Percentiles rank a stretch among this genome's conserved stretches.
These are phyloP conservation scores for Auricularia cornea DNA, from an alignment of 768 basidiomycete genomes.

Conservation along the genomic window DNA sequence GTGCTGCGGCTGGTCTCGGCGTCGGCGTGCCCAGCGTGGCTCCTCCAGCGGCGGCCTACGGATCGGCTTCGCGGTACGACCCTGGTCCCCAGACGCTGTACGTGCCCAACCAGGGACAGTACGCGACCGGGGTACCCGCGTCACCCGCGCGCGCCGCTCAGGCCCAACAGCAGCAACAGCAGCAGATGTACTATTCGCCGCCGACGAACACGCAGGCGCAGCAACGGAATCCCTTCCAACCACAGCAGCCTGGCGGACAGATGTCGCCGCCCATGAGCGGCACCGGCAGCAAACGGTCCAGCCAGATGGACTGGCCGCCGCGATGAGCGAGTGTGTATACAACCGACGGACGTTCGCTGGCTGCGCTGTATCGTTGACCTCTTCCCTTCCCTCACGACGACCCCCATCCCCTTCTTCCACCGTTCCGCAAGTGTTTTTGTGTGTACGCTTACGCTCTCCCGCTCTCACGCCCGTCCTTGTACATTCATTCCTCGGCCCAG, in stretches of 20 bases:
- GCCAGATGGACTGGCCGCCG: slow-evolving; percentile 1
- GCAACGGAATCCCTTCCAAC: slow-evolving; percentile 31
- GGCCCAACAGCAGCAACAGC: slow-evolving; percentile 9
- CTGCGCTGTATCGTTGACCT: not conserved
- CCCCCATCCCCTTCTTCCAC: not conserved
- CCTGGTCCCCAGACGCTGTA: slow-evolving; percentile 42
- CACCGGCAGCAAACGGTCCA: not conserved
- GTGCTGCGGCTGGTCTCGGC: slow-evolving; percentile 51
- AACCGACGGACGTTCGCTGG: not conserved
- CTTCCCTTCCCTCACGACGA: not conserved
- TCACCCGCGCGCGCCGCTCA: slow-evolving; percentile 18
- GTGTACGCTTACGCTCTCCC: not conserved
- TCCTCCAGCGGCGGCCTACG: slow-evolving; percentile 40
- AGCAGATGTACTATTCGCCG: slow-evolving; percentile 14
- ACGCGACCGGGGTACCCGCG: slow-evolving; percentile 37
- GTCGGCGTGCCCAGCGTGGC: slow-evolving; percentile 29
- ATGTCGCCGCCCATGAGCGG: not conserved
- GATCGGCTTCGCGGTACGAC: slow-evolving; percentile 40
- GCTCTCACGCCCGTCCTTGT: not conserved
- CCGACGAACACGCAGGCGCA: slow-evolving; percentile 11
- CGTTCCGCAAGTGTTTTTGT: not conserved
- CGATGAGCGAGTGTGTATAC: not conserved
- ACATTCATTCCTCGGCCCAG: not conserved
- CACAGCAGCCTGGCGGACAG: not conserved
- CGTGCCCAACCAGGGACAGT: slow-evolving; percentile 61